Conservation (phyloP, 2,329 filamentous ascomycete genomes). For the Trichoderma simmonsii region DNA sequence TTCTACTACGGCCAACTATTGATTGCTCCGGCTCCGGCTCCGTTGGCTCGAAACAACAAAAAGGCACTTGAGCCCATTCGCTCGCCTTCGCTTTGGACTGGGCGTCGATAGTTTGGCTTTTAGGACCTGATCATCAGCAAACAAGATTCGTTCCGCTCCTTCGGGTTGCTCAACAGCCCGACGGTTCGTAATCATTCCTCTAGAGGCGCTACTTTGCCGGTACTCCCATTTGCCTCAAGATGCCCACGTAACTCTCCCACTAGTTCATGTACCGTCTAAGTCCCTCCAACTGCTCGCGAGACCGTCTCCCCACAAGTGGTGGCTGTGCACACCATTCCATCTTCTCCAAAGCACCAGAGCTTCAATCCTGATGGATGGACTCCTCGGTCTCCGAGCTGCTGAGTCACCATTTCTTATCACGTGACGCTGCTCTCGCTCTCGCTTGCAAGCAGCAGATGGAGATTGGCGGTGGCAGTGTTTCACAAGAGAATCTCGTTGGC, state of each 20-base stretch:
- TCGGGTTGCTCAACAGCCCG: conserved; percentile 9
- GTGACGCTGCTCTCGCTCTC: neutral
- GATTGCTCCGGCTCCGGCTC: neutral
- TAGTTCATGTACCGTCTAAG: neutral
- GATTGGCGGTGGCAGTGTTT: conserved; percentile 15
- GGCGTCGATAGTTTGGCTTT: neutral
- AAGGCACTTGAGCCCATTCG: neutral
- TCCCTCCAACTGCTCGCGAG: neutral
- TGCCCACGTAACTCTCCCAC: neutral
- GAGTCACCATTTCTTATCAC: neutral
- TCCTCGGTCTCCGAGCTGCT: conserved; percentile 3
- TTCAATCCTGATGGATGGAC: conserved; percentile 2
- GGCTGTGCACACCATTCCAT: conserved; percentile 7
- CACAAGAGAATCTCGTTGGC: neutral
- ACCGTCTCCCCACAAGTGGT: conserved; percentile 2
- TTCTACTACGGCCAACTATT: no score
- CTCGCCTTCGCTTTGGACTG: neutral
- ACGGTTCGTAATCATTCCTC: conserved; percentile 14
- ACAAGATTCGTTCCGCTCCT: neutral
- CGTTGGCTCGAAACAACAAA: neutral
- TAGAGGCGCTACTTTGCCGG: neutral
- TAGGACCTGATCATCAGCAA: neutral
- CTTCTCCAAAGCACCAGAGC: neutral
- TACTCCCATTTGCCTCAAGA: neutral
- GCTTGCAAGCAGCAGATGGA: neutral